These are phyloP conservation scores for Hanseniaspora jakobsenii DNA, from an alignment of 805 yeast species.

Conservation along the genomic window DNA sequence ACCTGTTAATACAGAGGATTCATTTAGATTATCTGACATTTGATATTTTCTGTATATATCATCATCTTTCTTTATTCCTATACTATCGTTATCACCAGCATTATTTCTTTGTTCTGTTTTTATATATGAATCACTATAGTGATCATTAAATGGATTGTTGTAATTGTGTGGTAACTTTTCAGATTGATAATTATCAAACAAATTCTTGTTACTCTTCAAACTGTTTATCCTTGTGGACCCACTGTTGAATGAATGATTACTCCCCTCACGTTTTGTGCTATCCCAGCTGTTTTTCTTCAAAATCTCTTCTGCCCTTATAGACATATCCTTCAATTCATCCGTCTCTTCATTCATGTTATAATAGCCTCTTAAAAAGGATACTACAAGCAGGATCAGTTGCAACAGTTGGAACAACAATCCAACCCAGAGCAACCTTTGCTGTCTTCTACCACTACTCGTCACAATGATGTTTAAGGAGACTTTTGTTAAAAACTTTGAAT, in stretches of 20 bases:
- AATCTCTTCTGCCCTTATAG: not conserved
- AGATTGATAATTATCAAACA: no score
- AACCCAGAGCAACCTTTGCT: conserved; percentile 5
- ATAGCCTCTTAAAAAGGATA: conserved; percentile 1
- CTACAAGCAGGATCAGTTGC: not conserved
- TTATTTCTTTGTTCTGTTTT: no score
- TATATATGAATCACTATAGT: no score
- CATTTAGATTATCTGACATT: conserved; percentile 1
- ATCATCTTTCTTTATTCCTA: no score
- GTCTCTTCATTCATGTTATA: conserved; percentile 12
- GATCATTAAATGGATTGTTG: no score
- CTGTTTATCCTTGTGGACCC: no score
- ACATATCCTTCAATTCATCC: conserved; percentile 5
- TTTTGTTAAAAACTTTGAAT: conserved; percentile 6
- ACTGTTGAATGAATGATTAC: no score
- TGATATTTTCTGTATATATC: no score
- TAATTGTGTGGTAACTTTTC: no score
- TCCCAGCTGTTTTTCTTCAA: not conserved
- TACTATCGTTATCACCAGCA: no score
- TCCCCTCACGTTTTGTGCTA: not conserved
- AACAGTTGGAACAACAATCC: conserved; percentile 3
- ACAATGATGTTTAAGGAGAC: conserved; percentile 5
- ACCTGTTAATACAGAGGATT: not conserved
- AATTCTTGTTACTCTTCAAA: no score
- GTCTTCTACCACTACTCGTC: not conserved